These are phyloP conservation scores for Neostapfia colusana DNA, from an alignment of 176 grass and related monocot species.

Conservation along the genomic window DNA sequence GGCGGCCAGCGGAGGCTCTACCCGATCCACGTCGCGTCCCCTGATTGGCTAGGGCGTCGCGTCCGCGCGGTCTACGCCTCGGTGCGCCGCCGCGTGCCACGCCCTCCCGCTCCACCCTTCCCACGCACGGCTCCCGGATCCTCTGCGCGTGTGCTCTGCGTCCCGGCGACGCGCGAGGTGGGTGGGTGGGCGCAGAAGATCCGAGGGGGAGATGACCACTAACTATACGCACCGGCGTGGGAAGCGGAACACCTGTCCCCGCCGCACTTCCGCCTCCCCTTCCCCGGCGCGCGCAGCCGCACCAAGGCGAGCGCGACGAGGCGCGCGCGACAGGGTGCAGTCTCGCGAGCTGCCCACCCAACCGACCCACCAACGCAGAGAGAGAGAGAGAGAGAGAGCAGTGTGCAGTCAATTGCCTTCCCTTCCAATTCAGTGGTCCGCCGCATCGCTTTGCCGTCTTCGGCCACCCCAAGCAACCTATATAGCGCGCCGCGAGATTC, in stretches of 20 bases:
- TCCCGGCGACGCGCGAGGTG: neutral
- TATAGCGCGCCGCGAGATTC: constrained; percentile 32
- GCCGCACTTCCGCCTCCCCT: constrained; percentile 10
- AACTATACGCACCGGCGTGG: constrained; percentile 4
- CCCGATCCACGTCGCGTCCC: constrained; percentile 8
- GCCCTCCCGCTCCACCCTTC: neutral
- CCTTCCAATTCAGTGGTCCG: constrained; percentile 30
- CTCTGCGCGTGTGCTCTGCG: neutral
- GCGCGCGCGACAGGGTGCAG: constrained; percentile 7
- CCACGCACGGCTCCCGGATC: neutral
- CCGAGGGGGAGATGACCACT: neutral
- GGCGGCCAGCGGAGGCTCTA: neutral
- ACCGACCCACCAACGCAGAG: neutral
- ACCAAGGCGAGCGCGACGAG: neutral
- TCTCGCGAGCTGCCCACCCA: neutral
- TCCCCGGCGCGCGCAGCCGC: neutral
- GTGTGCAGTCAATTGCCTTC: constrained; percentile 31
- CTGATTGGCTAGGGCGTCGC: constrained; percentile 7
- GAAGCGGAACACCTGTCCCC: constrained; percentile 38
- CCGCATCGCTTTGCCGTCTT: constrained; percentile 10
- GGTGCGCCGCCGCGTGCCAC: constrained; percentile 24
- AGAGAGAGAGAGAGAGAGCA: neutral
- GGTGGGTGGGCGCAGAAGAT: constrained; percentile 1
- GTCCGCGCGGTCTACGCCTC: neutral
- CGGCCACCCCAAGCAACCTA: constrained; percentile 42